Base-by-base conservation (phyloP, 2,329 filamentous ascomycete genomes). In the Cordyceps cicadae region DNA sequence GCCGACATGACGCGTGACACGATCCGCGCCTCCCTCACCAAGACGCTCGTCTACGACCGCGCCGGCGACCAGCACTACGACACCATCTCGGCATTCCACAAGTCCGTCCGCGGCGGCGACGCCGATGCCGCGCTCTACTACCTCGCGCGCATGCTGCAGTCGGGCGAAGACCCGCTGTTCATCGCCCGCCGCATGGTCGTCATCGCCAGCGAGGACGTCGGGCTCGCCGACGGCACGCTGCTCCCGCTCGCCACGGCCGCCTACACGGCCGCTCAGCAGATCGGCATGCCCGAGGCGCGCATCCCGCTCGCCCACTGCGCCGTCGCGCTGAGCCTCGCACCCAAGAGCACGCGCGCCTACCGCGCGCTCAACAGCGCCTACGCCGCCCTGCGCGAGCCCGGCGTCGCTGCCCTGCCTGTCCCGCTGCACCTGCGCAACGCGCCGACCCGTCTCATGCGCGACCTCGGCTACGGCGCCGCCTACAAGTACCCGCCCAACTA, bases 401-500 rank as follows among this genome's bases (percentile, higher is more conserved):
- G 92, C 0, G 80, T 95, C 2, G 92, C 92, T 0, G 84, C 83
- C 1, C 71, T 97, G 55, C 89, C 92, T 0, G 87, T 99, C 24
- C 94, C 94, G 2, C 74, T 94, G 45, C 94, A 97, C 71, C 74
- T 99, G 62, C 80, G 94, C 62, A 97, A 97, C 72, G 94, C 94
- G 9, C 93, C 94, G 0, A 97, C 94, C 1, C 83, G 87, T 65
- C 72, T 97, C 65, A 96, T 99, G 93, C 89, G 92, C 68, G 93
- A 97, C 66, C 76, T 97, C 66, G 93, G 91, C 0, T 96, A 92
- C 69, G 92, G 92, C 0, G 87, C 86, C 54, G 89, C 92, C 71
- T 99, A 99, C 74, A 97, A 97, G 74, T 97, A 99, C 70, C 96
- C 96, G 66, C 94, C 94, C 0, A 90, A 96, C 66, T 99, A 93